phyloP scores from a whole-genome alignment of 2,329 filamentous ascomycete genomes.

The Penicillium digitatum region DNA sequence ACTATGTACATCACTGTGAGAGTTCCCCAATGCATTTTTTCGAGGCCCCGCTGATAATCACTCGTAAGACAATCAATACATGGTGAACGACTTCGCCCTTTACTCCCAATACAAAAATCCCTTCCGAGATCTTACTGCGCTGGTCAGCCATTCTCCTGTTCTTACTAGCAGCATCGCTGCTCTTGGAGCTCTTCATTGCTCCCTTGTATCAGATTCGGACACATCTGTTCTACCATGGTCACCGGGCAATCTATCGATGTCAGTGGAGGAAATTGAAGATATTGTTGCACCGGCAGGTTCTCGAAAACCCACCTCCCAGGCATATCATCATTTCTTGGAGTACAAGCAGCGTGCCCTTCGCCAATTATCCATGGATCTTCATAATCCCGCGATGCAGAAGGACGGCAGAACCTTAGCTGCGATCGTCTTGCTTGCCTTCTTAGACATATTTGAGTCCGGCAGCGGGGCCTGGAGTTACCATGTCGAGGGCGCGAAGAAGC shows the following conservation, averaged over 20 bases:
- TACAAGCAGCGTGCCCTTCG: constrained; percentile 49
- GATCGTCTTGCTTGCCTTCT: constrained; percentile 49
- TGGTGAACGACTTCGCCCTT: constrained; percentile 46
- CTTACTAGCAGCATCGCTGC: constrained; percentile 48
- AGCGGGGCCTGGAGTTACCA: constrained; percentile 51
- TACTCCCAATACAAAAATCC: constrained; percentile 48
- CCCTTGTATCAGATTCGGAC: constrained; percentile 36
- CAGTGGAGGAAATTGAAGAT: constrained; percentile 28
- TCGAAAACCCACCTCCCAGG: constrained; percentile 33
- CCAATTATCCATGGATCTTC: constrained; percentile 37
- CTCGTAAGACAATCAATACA: constrained; percentile 32
- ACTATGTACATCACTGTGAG: constrained; percentile 48
- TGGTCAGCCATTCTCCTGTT: constrained; percentile 44
- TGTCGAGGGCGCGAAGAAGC: constrained; percentile 49
- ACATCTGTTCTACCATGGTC: constrained; percentile 36
- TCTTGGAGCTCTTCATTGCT: constrained; percentile 49
- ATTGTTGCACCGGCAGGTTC: constrained; percentile 31
- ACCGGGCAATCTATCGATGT: constrained; percentile 17
- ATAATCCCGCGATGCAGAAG: constrained; percentile 29
- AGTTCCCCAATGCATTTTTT: not conserved
- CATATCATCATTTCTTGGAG: constrained; percentile 42
- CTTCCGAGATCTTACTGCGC: constrained; percentile 47
- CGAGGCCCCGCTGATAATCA: constrained; percentile 16
- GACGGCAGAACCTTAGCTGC: constrained; percentile 46
- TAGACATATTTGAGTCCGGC: constrained; percentile 51